Evolutionary conservation across 805 yeast genomes (phyloP).

Genomic region (Pichia cephalocereana): DNA sequence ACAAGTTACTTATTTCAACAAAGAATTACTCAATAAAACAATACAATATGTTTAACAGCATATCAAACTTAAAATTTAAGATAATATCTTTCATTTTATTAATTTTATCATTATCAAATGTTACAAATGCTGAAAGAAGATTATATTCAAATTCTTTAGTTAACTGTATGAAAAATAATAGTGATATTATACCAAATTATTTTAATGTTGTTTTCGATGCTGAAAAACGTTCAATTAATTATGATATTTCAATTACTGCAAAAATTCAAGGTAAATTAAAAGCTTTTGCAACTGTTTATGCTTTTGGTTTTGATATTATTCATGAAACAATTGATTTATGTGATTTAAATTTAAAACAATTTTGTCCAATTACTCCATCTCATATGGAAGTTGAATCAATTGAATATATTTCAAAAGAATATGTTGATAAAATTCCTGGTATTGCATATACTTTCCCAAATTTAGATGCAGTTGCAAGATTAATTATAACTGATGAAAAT

Average conservation of each 20-base stretch:
- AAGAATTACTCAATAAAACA: too few relatives aligned
- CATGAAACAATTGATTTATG: slow-evolving; percentile 55
- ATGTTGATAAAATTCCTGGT: slow-evolving; percentile 60
- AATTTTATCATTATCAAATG: background rate
- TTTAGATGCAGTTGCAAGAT: slow-evolving; percentile 68
- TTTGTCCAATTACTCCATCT: slow-evolving; percentile 85
- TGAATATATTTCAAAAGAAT: slow-evolving; percentile 42
- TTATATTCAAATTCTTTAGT: slow-evolving; percentile 69
- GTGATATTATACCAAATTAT: slow-evolving; percentile 61
- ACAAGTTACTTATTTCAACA: too few relatives aligned
- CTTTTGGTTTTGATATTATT: slow-evolving; percentile 76
- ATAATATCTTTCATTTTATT: background rate
- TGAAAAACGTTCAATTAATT: slow-evolving; percentile 54
- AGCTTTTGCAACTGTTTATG: slow-evolving; percentile 69
- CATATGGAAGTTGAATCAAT: slow-evolving; percentile 65
- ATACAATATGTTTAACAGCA: too few relatives aligned
- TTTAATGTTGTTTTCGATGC: slow-evolving; percentile 75
- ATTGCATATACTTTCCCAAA: slow-evolving; percentile 84
- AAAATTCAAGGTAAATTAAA: slow-evolving; percentile 55
- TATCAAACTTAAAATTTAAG: too few relatives aligned
- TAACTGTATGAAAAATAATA: slow-evolving; percentile 70
- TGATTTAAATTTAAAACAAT: slow-evolving; percentile 65
- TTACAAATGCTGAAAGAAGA: slow-evolving; percentile 23
- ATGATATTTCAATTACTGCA: slow-evolving; percentile 61
- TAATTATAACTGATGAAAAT: slow-evolving; percentile 30